Percentiles rank a stretch among this genome's conserved stretches.
phyloP scores from a whole-genome alignment of 2,329 filamentous ascomycete genomes.

The Teratosphaeria viscida region DNA sequence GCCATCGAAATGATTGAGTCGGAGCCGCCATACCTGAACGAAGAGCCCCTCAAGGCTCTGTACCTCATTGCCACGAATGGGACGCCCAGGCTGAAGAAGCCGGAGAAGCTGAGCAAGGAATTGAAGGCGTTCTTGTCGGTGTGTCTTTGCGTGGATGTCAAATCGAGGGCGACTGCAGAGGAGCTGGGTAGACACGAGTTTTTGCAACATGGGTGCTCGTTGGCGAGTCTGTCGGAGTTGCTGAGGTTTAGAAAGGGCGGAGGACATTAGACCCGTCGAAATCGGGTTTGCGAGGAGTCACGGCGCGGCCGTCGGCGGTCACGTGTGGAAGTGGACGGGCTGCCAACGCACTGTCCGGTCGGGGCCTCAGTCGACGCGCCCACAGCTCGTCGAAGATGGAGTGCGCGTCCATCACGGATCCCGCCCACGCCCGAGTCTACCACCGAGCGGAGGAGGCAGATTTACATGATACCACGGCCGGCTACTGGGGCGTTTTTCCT shows the following conservation, averaged over 20 bases:
- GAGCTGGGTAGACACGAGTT: conserved; percentile 91
- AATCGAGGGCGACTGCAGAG: conserved; percentile 80
- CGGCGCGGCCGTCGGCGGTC: too few species aligned
- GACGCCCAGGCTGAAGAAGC: conserved; percentile 93
- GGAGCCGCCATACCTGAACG: conserved; percentile 94
- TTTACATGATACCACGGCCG: not conserved
- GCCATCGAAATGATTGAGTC: conserved; percentile 99
- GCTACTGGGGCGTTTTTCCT: not conserved
- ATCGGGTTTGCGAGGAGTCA: not conserved
- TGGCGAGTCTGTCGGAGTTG: conserved; percentile 73
- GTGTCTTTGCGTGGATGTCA: conserved; percentile 92
- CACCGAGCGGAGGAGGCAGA: not conserved
- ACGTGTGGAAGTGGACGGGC: too few species aligned
- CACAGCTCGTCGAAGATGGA: too few species aligned
- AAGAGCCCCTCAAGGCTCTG: conserved; percentile 91
- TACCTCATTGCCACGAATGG: conserved; percentile 98
- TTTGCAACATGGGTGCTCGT: conserved; percentile 78
- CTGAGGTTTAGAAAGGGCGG: conserved; percentile 53
- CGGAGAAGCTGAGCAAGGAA: conserved; percentile 94
- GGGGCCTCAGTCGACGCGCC: too few species aligned
- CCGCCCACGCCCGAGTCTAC: too few species aligned
- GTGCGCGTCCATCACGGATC: too few species aligned
- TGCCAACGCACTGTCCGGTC: too few species aligned
- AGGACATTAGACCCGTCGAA: not conserved
- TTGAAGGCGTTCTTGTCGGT: conserved; percentile 94